These are phyloP conservation scores for Encephalitozoon intestinalis DNA, from an alignment of 371 early-diverging fungal species.

Conservation along the genomic window DNA sequence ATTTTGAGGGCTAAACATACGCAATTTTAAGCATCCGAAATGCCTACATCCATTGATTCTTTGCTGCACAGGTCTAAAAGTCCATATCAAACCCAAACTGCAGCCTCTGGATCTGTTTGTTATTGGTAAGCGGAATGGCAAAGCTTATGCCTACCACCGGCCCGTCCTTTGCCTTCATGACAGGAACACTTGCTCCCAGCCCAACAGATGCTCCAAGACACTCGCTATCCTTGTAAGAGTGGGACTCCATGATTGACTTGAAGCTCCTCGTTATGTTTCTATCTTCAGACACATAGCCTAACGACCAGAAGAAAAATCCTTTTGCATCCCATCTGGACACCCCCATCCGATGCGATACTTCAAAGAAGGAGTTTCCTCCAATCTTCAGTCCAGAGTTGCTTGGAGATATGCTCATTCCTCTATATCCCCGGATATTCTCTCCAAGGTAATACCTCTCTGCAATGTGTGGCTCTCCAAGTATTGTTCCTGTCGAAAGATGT, in stretches of 20 bases:
- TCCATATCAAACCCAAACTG: conserved; percentile 25
- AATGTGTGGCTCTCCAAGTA: conserved; percentile 10
- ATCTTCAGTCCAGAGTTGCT: background rate
- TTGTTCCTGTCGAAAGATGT: background rate
- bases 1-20: conserved; percentile 12
- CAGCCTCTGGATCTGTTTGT: background rate
- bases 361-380: conserved; percentile 33
- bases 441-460: conserved; percentile 35
- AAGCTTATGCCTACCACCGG: conserved; percentile 11
- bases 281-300: conserved; percentile 2
- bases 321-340: background rate
- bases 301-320: conserved; percentile 1
- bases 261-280: background rate
- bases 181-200: conserved; percentile 2
- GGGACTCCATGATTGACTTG: background rate
- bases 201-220: conserved; percentile 19
- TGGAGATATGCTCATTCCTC: conserved; percentile 26
- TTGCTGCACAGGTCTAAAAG: background rate
- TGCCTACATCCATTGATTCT: background rate
- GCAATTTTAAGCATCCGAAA: background rate
- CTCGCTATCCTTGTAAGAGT: background rate
- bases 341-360: conserved; percentile 16
- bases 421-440: conserved; percentile 29
- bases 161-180: background rate
- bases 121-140: conserved; percentile 1